phyloP scores from a whole-genome alignment of 192 early-diverging fungal species.

The Mortierella alpina region DNA sequence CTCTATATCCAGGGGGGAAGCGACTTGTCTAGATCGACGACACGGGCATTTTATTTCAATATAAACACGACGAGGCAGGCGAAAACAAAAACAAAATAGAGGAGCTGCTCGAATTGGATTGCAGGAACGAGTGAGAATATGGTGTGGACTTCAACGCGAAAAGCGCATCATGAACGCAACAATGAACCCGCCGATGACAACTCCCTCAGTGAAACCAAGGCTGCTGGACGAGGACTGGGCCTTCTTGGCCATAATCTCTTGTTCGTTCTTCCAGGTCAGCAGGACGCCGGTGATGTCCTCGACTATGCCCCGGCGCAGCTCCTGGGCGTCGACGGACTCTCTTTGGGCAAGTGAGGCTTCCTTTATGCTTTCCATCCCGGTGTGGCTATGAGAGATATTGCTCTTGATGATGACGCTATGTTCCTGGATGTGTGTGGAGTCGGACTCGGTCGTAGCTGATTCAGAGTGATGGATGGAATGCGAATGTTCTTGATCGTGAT shows the following conservation, averaged over 20 bases:
- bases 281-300: constrained; percentile 32
- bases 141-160: constrained; percentile 14
- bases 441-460: constrained; percentile 34
- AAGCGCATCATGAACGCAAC: constrained; percentile 52
- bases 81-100: too few species aligned
- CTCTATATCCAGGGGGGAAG: constrained; percentile 60
- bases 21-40: constrained; percentile 6
- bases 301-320: constrained; percentile 38
- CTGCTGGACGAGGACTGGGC: constrained; percentile 11
- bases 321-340: constrained; percentile 12
- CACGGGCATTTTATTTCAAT: constrained; percentile 1
- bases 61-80: not conserved
- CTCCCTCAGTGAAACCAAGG: constrained; percentile 47
- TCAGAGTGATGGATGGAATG: constrained; percentile 28
- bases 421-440: constrained; percentile 24
- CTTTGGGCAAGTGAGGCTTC: not conserved
- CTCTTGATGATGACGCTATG: not conserved
- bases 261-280: constrained; percentile 42
- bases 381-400: not conserved
- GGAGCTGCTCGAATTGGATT: too few species aligned
- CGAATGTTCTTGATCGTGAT: constrained; percentile 27
- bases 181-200: constrained; percentile 43
- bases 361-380: constrained; percentile 10
- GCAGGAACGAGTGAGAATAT: too few species aligned
- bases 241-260: constrained; percentile 20